Base-by-base conservation (phyloP, 441 rosid species). In the Populus hybrid region DNA sequence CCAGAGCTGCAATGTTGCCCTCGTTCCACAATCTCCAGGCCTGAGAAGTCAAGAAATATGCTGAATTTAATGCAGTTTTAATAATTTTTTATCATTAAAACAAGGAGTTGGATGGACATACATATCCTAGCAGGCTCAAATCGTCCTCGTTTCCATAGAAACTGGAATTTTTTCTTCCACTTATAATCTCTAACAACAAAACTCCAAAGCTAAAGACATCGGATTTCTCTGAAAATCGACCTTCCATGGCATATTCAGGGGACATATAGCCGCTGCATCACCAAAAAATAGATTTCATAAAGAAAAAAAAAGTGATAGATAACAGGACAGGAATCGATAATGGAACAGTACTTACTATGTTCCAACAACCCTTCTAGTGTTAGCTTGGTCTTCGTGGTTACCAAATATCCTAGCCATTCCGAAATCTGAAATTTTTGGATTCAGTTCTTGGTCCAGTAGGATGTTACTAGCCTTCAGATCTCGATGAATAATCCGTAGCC, bases 391-490 rank as follows among this genome's bases (percentile, higher is more conserved):
- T 83, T 88, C 85, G 59, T 87, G 82, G 34, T 84, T 85, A 0
- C 84, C 83, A 69, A 92, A 91, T n/a, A 88, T 88, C 66, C 89
- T 79, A 0, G 95, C 97, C 84, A 92, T 59, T 34, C 97, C 94
- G 36, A 91, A 92, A 76, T 92, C 95, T 11, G 95, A 89, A 72
- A 92, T 89, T 75, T 91, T 91, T 0, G 94, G 92, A 69, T 83
- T 83, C 74, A 89, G 61, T 65, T 86, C 82, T 76, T 87, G 82
- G 75, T 92, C 95, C 89, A 92, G 78, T 92, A 89, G 79, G 79
- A 92, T 85, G 84, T 91, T 92, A 78, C 95, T 84, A 30, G 89
- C 83, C 78, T 91, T 88, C 7, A 92, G 71, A 85, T 90, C 97
- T 76, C 92, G 86, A 75, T 92, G 93, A 40, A 90, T 88, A 76